These are phyloP conservation scores for Serpula lacrymans DNA, from an alignment of 768 basidiomycete species.

Conservation along the genomic window DNA sequence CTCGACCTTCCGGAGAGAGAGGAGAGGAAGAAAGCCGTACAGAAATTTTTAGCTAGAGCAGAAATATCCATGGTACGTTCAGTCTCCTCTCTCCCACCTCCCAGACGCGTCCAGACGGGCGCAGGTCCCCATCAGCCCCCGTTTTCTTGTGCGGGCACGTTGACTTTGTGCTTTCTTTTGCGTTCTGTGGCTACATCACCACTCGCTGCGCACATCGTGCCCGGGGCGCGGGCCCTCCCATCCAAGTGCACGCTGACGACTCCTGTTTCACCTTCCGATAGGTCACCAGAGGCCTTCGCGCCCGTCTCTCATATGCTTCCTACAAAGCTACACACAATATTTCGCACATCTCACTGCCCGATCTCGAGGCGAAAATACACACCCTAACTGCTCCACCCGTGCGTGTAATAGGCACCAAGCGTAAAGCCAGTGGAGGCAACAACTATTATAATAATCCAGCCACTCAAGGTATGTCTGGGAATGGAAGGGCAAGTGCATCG, in stretches of 20 bases:
- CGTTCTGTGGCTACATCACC: constrained; percentile 2
- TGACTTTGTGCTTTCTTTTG: constrained; percentile 7
- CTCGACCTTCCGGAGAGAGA: constrained; percentile 47
- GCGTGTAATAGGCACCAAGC: constrained; percentile 58
- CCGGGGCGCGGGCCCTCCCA: constrained; percentile 7
- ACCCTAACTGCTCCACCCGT: constrained; percentile 41
- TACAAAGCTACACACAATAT: constrained; percentile 81
- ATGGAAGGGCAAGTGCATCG: too few species aligned
- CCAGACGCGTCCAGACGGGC: constrained; percentile 40
- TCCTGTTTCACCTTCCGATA: constrained; percentile 36
- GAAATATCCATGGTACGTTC: constrained; percentile 81
- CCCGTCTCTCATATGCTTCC: constrained; percentile 78
- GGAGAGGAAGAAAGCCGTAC: constrained; percentile 61
- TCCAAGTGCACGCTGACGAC: constrained; percentile 16
- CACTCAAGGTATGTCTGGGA: too few species aligned
- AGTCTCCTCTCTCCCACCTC: constrained; percentile 36
- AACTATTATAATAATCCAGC: constrained; percentile 52
- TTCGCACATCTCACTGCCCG: constrained; percentile 59
- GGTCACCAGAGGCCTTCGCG: constrained; percentile 78
- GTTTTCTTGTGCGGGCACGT: constrained; percentile 10
- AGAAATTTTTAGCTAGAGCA: constrained; percentile 75
- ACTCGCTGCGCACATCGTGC: constrained; percentile 7
- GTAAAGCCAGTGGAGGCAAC: constrained; percentile 40
- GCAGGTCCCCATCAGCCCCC: constrained; percentile 33
- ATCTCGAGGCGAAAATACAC: constrained; percentile 63